Evolutionary conservation across 768 basidiomycete species (phyloP).

Genomic region (Pleurotus cornucopiae): DNA sequence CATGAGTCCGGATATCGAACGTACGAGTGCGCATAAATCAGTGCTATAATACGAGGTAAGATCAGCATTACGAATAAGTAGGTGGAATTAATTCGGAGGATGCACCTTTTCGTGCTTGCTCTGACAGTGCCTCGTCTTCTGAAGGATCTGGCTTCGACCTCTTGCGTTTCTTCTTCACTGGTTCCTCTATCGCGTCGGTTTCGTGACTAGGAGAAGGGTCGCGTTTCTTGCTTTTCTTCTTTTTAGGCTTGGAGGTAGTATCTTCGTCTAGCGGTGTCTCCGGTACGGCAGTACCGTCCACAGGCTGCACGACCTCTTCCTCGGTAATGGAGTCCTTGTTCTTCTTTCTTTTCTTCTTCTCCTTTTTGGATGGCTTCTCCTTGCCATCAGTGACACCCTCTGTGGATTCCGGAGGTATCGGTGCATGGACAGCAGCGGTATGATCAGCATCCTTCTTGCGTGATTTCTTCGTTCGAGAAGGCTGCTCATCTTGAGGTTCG

Average conservation of each 20-base stretch:
- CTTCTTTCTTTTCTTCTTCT: constrained; percentile 11
- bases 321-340: neutral
- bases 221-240: constrained; percentile 16
- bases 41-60: constrained; percentile 22
- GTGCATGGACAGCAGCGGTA: too few relatives aligned
- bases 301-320: neutral
- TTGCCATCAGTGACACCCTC: neutral
- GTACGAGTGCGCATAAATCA: constrained; percentile 53
- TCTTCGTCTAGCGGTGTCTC: neutral
- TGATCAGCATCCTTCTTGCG: neutral
- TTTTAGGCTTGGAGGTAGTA: neutral
- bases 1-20: constrained; percentile 44
- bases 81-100: neutral
- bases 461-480: neutral
- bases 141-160: constrained; percentile 37
- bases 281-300: neutral
- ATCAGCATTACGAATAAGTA: neutral
- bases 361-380: neutral
- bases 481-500: constrained; percentile 2
- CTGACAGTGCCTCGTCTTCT: constrained; percentile 30
- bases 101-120: constrained; percentile 39
- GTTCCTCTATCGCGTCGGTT: neutral
- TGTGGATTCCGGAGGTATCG: too few relatives aligned
- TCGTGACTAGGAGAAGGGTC: constrained; percentile 14
- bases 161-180: constrained; percentile 28